phyloP scores from a whole-genome alignment of 73 alveolate genomes.

The Tetrahymena malaccensis region DNA sequence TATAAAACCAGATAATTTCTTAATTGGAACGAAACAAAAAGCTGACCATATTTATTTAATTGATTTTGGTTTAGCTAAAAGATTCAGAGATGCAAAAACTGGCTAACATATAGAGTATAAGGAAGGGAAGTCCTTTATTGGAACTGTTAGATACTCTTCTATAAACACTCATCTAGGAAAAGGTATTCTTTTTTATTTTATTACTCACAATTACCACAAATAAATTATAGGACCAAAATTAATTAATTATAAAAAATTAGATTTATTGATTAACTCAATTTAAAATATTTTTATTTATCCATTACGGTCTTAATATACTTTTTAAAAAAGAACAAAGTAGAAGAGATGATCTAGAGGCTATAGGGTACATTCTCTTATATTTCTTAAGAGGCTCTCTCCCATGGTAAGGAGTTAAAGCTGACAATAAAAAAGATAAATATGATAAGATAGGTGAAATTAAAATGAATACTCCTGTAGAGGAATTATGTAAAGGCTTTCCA shows the following conservation, averaged over 20 bases:
- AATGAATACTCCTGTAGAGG: conserved; percentile 50
- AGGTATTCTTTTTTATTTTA: not conserved
- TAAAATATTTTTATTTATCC: too few relatives aligned
- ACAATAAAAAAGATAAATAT: conserved; percentile 61
- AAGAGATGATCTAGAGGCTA: conserved; percentile 76
- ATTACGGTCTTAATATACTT: not conserved
- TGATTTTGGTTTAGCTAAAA: conserved; percentile 51
- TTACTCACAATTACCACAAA: too few relatives aligned
- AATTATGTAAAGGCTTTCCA: conserved; percentile 78
- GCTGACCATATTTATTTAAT: conserved; percentile 47
- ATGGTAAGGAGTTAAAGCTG: conserved; percentile 71
- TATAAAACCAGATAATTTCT: conserved; percentile 88
- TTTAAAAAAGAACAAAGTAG: conserved; percentile 19
- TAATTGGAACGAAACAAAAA: conserved; percentile 66
- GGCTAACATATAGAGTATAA: conserved; percentile 53
- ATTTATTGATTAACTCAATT: not conserved
- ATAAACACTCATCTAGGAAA: conserved; percentile 61
- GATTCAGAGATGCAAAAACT: conserved; percentile 44
- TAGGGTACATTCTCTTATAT: conserved; percentile 56
- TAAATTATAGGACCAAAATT: conserved; percentile 8
- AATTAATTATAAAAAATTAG: conserved; percentile 63
- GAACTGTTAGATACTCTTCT: conserved; percentile 74
- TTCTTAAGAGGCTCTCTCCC: conserved; percentile 76
- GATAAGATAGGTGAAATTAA: conserved; percentile 60
- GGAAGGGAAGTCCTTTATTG: conserved; percentile 67